Percentiles rank a stretch among this genome's conserved stretches.
Conservation (phyloP, 371 early-diverging fungal genomes). For the Mucor lusitanicus region DNA sequence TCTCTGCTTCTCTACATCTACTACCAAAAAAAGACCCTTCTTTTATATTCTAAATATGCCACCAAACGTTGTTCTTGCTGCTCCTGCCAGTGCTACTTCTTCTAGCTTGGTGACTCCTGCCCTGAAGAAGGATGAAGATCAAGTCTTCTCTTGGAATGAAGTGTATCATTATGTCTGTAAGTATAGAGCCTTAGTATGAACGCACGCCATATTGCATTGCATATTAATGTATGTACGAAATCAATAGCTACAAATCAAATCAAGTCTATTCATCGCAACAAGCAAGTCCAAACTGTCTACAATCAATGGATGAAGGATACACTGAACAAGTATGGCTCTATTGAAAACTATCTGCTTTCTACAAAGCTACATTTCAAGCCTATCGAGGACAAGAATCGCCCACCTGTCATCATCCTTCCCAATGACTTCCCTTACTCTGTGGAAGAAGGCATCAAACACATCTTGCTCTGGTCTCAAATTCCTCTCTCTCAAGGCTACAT, state of each 20-base stretch:
- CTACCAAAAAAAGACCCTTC: not conserved
- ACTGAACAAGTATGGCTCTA: slow-evolving; percentile 32
- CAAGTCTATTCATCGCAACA: slow-evolving; percentile 19
- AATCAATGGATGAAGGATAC: slow-evolving; percentile 26
- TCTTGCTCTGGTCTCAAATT: slow-evolving; percentile 52
- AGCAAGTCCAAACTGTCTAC: slow-evolving; percentile 17
- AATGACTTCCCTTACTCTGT: slow-evolving; percentile 61
- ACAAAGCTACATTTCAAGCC: slow-evolving; percentile 30
- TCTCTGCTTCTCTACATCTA: not conserved
- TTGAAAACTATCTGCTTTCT: slow-evolving; percentile 30
- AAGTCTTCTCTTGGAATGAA: slow-evolving; percentile 21
- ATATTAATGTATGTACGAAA: not conserved
- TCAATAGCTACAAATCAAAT: slow-evolving; percentile 24
- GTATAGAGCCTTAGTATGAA: not conserved
- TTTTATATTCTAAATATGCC: slow-evolving; percentile 4
- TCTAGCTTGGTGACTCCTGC: not conserved
- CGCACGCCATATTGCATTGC: not conserved
- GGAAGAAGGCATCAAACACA: slow-evolving; percentile 33
- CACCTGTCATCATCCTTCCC: slow-evolving; percentile 34
- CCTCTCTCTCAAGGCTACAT: slow-evolving; percentile 26
- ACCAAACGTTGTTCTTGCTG: slow-evolving; percentile 11
- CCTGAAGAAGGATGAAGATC: not conserved
- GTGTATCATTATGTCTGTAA: slow-evolving; percentile 27
- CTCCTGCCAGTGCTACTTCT: not conserved
- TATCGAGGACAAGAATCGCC: not conserved